Percentiles rank a stretch among this genome's conserved stretches.
phyloP scores from a whole-genome alignment of 2,329 filamentous ascomycete species.

The Fusarium newnesense region DNA sequence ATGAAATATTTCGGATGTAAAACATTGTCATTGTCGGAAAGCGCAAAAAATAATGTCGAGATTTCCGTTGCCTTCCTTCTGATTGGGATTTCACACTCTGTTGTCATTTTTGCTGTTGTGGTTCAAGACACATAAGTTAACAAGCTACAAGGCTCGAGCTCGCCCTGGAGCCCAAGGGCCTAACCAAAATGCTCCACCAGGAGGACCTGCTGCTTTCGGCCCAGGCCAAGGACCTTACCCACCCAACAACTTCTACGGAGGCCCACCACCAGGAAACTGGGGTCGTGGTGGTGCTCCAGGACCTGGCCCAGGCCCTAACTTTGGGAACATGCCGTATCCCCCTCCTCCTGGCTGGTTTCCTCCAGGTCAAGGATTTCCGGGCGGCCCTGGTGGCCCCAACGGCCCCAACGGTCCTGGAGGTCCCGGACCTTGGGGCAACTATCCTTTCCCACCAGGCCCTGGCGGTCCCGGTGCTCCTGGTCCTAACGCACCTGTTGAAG shows the following conservation, averaged over 20 bases:
- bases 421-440: constrained; percentile 67
- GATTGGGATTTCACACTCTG: constrained; percentile 59
- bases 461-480: constrained; percentile 64
- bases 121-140: constrained; percentile 45
- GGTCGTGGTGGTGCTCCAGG: constrained; percentile 65
- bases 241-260: constrained; percentile 60
- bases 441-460: constrained; percentile 66
- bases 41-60: constrained; percentile 97
- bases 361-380: constrained; percentile 77
- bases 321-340: constrained; percentile 81
- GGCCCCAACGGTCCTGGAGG: constrained; percentile 71
- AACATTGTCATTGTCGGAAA: constrained; percentile 80
- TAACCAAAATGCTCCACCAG: constrained; percentile 49
- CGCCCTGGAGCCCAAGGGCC: constrained; percentile 49
- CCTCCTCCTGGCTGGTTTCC: constrained; percentile 83
- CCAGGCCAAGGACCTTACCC: constrained; percentile 57
- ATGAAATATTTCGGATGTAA: constrained; percentile 99
- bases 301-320: constrained; percentile 68
- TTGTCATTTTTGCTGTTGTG: constrained; percentile 20
- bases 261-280: constrained; percentile 64
- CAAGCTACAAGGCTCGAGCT: constrained; percentile 52
- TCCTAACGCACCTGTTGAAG: constrained; percentile 58
- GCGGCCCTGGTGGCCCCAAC: constrained; percentile 59
- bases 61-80: constrained; percentile 99
- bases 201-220: constrained; percentile 53